Evolutionary conservation across 2,329 filamentous ascomycete species (phyloP), one percentile per base, ranked within the genome.

Genomic region (Oidium heveae): DNA sequence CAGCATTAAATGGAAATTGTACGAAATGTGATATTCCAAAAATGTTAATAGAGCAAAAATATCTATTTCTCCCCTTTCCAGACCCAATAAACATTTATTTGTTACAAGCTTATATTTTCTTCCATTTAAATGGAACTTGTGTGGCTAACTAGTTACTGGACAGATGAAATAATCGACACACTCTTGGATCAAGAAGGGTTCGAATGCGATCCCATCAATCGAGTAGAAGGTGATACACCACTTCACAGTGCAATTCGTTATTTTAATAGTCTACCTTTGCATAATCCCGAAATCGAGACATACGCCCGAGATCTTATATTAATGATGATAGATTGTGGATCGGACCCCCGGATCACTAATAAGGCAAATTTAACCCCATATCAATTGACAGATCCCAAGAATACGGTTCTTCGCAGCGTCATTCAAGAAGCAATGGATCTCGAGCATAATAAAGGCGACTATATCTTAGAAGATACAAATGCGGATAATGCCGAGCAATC

Each of bases 1-100:
- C 88, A 52, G 89, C 89, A 34, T 74, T 77, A 33, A 80, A 80
- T 60, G 91, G 91, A 62, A 86, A 87, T 69, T 94, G 85, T 89
- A 72, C 61, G 81, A 53, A 18, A n/a, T 15, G 4, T 28, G 10
- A 51, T 32, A 22, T 32, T 28, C 34, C 13, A 36, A 28, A 22
- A 33, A 16, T n/a, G 5, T n/a, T 7, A 51, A 28, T 22, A 32
- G n/a, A n/a, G n/a, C 12, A 22, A 32, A 32, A 28, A 32, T 8
- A 32, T 32, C 4, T 32, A 6, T 32, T 32, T 6, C 32, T 50
- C 13, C 52, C 4, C 28, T 32, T 32, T 32, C 7, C 3, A 32
- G 7, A 32, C 9, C 28, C 6, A 32, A 32, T 8, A 4, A 34
- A 13, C 13, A 51, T 28, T 15, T 37, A 34, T 50, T 34, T 56